These are phyloP conservation scores for Mitragyna speciosa DNA, from an alignment of 257 asterid genomes.

Conservation along the genomic window DNA sequence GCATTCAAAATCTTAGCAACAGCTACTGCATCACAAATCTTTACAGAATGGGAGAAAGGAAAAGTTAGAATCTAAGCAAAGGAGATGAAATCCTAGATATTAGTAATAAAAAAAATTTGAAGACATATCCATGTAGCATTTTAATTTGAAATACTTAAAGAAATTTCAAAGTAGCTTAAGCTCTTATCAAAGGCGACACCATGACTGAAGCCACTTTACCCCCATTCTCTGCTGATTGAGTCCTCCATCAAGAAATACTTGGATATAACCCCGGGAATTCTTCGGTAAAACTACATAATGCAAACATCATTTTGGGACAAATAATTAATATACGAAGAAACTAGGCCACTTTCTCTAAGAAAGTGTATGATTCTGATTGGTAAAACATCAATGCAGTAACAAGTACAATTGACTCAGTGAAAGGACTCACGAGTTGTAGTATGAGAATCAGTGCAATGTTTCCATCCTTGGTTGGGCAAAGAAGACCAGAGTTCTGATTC, in stretches of 20 bases:
- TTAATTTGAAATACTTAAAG: not conserved
- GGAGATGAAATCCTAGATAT: not conserved
- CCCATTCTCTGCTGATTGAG: conserved; percentile 58
- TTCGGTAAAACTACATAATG: conserved; percentile 25
- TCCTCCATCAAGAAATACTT: conserved; percentile 55
- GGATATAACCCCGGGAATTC: conserved; percentile 36
- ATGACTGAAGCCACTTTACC: conserved; percentile 30
- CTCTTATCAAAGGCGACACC: not conserved
- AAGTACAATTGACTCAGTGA: conserved; percentile 4
- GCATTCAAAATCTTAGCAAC: conserved; percentile 52
- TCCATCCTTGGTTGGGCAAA: conserved; percentile 48
- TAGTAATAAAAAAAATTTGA: too few relatives aligned
- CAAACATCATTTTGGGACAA: not conserved
- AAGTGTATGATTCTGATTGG: not conserved
- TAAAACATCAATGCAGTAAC: not conserved
- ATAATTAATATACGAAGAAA: not conserved
- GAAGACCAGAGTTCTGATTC: conserved; percentile 44
- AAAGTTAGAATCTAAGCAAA: conserved; percentile 4
- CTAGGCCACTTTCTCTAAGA: not conserved
- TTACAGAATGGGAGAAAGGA: not conserved
- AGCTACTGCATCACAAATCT: conserved; percentile 56
- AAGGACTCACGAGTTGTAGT: conserved; percentile 26
- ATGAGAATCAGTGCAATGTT: conserved; percentile 27
- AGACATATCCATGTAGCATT: too few relatives aligned
- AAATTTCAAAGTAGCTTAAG: not conserved